Evolutionary conservation across 2,329 filamentous ascomycete genomes (phyloP), one percentile per base, ranked within the genome.

Genomic region (Colletotrichum sansevieriae): DNA sequence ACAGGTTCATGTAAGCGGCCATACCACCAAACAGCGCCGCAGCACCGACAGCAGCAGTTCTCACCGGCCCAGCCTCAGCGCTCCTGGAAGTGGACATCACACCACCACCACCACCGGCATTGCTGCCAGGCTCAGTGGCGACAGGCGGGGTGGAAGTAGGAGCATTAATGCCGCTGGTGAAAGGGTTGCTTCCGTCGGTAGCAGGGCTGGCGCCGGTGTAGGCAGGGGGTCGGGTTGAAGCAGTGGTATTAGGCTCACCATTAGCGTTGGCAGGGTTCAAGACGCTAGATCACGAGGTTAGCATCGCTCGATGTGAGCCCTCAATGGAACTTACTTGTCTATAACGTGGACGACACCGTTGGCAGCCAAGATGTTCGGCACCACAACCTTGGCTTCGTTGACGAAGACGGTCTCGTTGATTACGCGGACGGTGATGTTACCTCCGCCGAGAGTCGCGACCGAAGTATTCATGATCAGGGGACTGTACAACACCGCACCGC

Each of bases 291-390:
- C n/a, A 9, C 2, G 7, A 12, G 11, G 29, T 70, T 43, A 62
- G 56, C 5, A 10, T 8, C 10, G 29, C 29, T 29, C 7, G 5
- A n/a, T n/a, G 4, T 3, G 15, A 18, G 49, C 60, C 1, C 12
- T 13, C 1, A n/a, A 3, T 13, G 7, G 54, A 2, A 77, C 83
- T 75, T 77, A 86, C 86, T 82, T 81, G 73, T 91, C 87, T 43
- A 89, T 81, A 13, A 89, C 80, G 72, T 89, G 87, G 3, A 88
- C 76, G 2, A 90, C 87, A 29, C 88, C 87, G 70, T 89, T 89
- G 37, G 79, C 79, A 11, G 85, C 76, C 5, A 90, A 76, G 2
- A 87, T 77, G 73, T 89, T 82, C 1, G 82, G 76, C 2, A 79
- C 76, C 2, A 84, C 77, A 37, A 90, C 80, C 70, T 81, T 79